Conservation (phyloP, 495 filamentous ascomycete species). For the Jackrogersella multiformis region DNA sequence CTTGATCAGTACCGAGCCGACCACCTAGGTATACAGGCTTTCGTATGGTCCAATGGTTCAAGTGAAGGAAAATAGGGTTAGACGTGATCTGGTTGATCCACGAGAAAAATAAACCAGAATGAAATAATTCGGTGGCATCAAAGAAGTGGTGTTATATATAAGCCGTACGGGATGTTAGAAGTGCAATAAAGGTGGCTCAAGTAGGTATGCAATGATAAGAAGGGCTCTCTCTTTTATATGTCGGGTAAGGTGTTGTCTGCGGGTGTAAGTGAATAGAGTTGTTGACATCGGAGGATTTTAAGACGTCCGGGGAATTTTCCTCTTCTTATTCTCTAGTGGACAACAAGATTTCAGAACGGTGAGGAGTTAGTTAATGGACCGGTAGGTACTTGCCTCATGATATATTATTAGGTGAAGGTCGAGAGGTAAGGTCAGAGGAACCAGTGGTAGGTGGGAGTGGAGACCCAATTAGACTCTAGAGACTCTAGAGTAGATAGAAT, state of each 20-base stretch:
- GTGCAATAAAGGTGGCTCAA: not conserved
- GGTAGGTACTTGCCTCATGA: conserved; percentile 40
- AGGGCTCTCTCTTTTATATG: conserved; percentile 25
- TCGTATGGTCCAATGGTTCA: not conserved
- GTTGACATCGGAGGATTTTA: conserved; percentile 46
- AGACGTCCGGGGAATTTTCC: conserved; percentile 23
- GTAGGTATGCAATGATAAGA: not conserved
- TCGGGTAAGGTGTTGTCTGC: conserved; percentile 22
- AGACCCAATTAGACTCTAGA: conserved; percentile 44
- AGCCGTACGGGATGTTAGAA: conserved; percentile 7
- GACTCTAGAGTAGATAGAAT: conserved; percentile 37
- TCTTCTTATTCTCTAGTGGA: conserved; percentile 2
- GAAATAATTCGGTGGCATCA: not conserved
- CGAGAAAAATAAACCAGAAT: conserved; percentile 10
- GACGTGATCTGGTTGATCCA: conserved; percentile 5
- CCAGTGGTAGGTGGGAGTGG: conserved; percentile 37
- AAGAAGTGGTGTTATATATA: not conserved
- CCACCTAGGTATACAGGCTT: not conserved
- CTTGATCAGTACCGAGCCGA: conserved; percentile 5
- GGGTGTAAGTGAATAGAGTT: conserved; percentile 38
- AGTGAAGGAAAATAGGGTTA: not conserved
- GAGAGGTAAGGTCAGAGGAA: conserved; percentile 32
- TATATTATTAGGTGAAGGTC: conserved; percentile 42
- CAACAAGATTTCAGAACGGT: conserved; percentile 14
- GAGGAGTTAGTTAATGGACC: conserved; percentile 14